Evolutionary conservation across 2,329 filamentous ascomycete genomes (phyloP).

Genomic region (Incumbomyces lentus): DNA sequence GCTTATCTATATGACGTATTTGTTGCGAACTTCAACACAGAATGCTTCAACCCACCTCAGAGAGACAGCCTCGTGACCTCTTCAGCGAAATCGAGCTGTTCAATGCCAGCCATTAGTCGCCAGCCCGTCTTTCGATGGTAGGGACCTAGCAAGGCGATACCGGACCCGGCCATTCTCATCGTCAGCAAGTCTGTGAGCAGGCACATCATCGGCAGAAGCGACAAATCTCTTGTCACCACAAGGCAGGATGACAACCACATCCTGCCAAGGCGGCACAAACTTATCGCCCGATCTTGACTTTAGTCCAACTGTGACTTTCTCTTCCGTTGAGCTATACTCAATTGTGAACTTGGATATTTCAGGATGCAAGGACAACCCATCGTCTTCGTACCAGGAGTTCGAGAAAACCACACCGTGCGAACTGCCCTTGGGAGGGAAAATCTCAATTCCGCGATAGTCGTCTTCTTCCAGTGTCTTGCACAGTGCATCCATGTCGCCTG

Average conservation of each 20-base stretch:
- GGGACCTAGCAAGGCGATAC: neutral
- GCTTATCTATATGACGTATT: too few relatives aligned
- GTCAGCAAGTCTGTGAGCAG: slow-evolving; percentile 11
- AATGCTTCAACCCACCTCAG: too few relatives aligned
- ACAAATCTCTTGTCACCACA: slow-evolving; percentile 39
- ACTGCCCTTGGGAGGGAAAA: slow-evolving; percentile 42
- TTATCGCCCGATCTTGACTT: slow-evolving; percentile 28
- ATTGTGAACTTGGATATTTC: slow-evolving; percentile 35
- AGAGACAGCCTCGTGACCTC: neutral
- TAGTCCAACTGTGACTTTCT: slow-evolving; percentile 37
- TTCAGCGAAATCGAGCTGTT: too few relatives aligned
- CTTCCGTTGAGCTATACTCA: slow-evolving; percentile 35
- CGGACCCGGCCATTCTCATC: neutral
- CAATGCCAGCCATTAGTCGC: neutral
- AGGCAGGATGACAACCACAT: slow-evolving; percentile 42
- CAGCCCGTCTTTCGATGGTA: neutral
- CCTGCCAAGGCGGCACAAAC: slow-evolving; percentile 41
- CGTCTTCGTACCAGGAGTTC: slow-evolving; percentile 47
- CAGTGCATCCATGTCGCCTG: slow-evolving; percentile 38
- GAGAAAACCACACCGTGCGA: slow-evolving; percentile 30
- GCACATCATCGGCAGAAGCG: slow-evolving; percentile 24
- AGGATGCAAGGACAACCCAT: slow-evolving; percentile 41
- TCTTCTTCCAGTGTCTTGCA: slow-evolving; percentile 38
- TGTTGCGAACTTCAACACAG: too few relatives aligned
- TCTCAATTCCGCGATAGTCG: slow-evolving; percentile 47